Evolutionary conservation across 2,329 filamentous ascomycete species (phyloP).

Genomic region (Zelopaecilomyces penicillatus): DNA sequence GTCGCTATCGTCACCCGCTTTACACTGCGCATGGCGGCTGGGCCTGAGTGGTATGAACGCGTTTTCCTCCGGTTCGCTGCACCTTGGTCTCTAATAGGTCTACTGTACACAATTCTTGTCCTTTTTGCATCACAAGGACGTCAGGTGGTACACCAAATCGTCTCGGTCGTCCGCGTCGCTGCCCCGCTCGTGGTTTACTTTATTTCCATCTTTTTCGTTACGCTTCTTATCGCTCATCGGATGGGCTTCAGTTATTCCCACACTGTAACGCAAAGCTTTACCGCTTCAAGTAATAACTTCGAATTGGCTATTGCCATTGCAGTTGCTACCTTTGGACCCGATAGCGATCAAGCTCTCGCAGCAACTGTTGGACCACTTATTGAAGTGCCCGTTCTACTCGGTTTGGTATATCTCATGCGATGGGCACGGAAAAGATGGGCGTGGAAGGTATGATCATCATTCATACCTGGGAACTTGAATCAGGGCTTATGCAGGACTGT

Average conservation of each 20-base stretch:
- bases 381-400: slow-evolving; percentile 75
- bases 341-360: slow-evolving; percentile 73
- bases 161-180: slow-evolving; percentile 71
- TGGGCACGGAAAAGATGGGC: slow-evolving; percentile 46
- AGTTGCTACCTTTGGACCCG: slow-evolving; percentile 68
- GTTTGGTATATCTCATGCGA: slow-evolving; percentile 65
- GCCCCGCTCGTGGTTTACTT: slow-evolving; percentile 82
- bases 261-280: slow-evolving; percentile 72
- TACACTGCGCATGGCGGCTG: slow-evolving; percentile 43
- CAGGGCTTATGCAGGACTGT: too few species aligned
- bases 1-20: slow-evolving; percentile 73
- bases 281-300: slow-evolving; percentile 87
- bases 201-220: slow-evolving; percentile 61
- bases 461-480: too few species aligned
- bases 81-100: slow-evolving; percentile 71
- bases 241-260: slow-evolving; percentile 68
- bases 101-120: slow-evolving; percentile 80
- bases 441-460: slow-evolving; percentile 29
- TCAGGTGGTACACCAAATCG: slow-evolving; percentile 73
- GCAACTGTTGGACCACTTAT: slow-evolving; percentile 78
- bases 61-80: slow-evolving; percentile 62
- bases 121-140: slow-evolving; percentile 75
- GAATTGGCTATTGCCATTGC: slow-evolving; percentile 86
- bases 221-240: slow-evolving; percentile 51
- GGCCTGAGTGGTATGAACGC: slow-evolving; percentile 54